phyloP scores from a whole-genome alignment of 176 grass and related monocot genomes.

The Saccharum officinarum region DNA sequence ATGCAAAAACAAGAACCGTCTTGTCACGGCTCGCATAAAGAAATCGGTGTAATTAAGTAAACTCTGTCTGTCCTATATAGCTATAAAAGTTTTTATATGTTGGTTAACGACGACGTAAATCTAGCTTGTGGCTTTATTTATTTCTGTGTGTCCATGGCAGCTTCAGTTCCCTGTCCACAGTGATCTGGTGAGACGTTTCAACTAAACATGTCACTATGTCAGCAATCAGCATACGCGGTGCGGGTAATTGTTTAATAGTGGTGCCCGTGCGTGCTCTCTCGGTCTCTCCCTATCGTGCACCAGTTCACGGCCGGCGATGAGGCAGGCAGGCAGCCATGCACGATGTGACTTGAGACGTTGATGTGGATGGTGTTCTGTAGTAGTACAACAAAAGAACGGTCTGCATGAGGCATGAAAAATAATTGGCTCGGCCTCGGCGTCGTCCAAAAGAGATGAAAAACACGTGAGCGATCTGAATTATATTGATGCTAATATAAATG shows the following conservation, averaged over 20 bases:
- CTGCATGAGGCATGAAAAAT: neutral
- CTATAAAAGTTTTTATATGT: neutral
- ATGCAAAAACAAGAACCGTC: neutral
- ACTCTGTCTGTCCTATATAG: neutral
- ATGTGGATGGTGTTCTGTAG: neutral
- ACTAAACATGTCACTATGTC: neutral
- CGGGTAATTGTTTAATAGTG: constrained; percentile 5
- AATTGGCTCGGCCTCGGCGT: neutral
- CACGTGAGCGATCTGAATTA: no score
- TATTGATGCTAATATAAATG: neutral
- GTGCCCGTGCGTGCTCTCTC: neutral
- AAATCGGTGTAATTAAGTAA: neutral
- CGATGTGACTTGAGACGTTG: constrained; percentile 23
- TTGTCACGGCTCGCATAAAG: neutral
- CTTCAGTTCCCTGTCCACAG: neutral
- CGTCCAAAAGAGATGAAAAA: neutral
- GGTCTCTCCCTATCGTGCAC: neutral
- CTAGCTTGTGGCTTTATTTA: neutral
- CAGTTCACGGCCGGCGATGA: neutral
- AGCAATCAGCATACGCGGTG: neutral
- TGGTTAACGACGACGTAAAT: neutral
- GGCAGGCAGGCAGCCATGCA: constrained; percentile 2
- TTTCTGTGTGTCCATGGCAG: neutral
- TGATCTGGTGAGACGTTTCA: neutral
- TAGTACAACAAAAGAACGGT: neutral